A percentile compares a stretch with the other conserved stretches of the same genome.
phyloP scores from a whole-genome alignment of 768 basidiomycete species.

The Collybiopsis confluens region DNA sequence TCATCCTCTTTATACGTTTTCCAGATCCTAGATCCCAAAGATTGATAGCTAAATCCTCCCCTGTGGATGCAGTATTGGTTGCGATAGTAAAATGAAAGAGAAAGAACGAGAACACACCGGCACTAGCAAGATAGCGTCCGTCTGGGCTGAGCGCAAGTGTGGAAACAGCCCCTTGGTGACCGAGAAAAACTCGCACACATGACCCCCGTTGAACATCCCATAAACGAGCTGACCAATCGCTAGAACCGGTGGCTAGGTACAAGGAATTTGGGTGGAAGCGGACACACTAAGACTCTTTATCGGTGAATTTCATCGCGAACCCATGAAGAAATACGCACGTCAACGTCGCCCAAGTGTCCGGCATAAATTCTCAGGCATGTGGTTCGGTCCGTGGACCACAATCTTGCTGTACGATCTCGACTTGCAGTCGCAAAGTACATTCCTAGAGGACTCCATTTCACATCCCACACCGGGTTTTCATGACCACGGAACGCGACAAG shows the following conservation, averaged over 20 bases:
- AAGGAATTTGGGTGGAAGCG: constrained; percentile 97
- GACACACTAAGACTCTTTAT: constrained; percentile 58
- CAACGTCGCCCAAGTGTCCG: constrained; percentile 94
- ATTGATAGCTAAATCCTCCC: constrained; percentile 89
- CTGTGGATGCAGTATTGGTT: constrained; percentile 28
- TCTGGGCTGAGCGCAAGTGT: constrained; percentile 89
- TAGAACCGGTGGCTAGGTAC: constrained; percentile 95
- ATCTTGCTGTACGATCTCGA: constrained; percentile 86
- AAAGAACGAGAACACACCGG: constrained; percentile 57
- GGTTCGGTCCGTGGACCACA: constrained; percentile 94
- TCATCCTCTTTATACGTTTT: constrained; percentile 93
- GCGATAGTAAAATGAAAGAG: not conserved
- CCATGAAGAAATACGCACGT: constrained; percentile 54
- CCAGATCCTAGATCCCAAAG: constrained; percentile 98
- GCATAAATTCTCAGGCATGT: constrained; percentile 88
- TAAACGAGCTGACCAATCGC: constrained; percentile 90
- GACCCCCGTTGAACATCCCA: constrained; percentile 98
- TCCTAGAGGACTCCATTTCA: constrained; percentile 97
- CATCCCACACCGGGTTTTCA: constrained; percentile 97
- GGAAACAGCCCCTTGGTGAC: constrained; percentile 87
- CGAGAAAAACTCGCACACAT: constrained; percentile 93
- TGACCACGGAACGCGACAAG: constrained; percentile 94
- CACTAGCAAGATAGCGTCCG: constrained; percentile 89
- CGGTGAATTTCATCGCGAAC: not conserved
- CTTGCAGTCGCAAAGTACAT: constrained; percentile 98